phyloP scores from a whole-genome alignment of 2,329 filamentous ascomycete genomes.

The Neonectria faginata region DNA sequence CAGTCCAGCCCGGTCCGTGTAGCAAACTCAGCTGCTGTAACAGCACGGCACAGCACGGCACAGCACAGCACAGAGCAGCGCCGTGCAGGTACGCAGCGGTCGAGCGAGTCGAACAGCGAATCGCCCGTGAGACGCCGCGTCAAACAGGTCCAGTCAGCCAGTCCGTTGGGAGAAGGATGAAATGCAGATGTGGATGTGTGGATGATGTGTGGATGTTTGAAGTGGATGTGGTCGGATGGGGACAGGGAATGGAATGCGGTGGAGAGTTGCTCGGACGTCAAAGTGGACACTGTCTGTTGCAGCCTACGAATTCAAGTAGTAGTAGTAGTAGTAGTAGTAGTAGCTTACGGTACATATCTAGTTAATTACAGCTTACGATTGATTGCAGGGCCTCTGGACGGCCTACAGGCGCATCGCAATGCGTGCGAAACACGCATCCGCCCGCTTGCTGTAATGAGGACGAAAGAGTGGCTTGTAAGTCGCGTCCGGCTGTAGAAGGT shows the following conservation, averaged over 20 bases:
- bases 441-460: too few relatives aligned
- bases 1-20: background rate
- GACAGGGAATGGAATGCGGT: conserved; percentile 1
- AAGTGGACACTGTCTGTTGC: background rate
- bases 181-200: background rate
- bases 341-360: too few relatives aligned
- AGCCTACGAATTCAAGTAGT: background rate
- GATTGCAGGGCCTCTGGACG: too few relatives aligned
- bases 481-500: background rate
- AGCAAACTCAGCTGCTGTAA: background rate
- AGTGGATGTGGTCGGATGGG: background rate
- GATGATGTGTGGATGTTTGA: conserved; percentile 5
- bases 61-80: background rate
- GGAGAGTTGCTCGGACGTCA: conserved; percentile 7
- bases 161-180: background rate
- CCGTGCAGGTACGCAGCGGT: background rate
- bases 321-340: background rate
- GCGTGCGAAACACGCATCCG: too few relatives aligned
- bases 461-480: too few relatives aligned
- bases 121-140: background rate
- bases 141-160: background rate
- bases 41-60: background rate
- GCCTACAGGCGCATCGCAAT: too few relatives aligned
- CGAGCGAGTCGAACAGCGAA: background rate
- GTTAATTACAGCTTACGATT: background rate